These are phyloP conservation scores for Thamnidium elegans DNA, from an alignment of 192 early-diverging fungal genomes.

Conservation along the genomic window DNA sequence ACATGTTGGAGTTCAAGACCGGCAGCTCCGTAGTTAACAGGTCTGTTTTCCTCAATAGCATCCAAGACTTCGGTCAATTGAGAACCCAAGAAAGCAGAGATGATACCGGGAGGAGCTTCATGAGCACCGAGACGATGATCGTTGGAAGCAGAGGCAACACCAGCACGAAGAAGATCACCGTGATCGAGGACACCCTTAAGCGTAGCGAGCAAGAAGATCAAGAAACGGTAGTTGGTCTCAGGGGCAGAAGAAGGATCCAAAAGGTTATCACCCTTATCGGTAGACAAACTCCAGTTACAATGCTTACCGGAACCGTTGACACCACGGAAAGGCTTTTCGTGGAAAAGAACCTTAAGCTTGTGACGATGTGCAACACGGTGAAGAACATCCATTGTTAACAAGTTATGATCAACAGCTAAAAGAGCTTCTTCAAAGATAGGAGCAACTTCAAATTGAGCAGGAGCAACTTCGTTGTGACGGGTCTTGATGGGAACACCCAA, in stretches of 20 bases:
- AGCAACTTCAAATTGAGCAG: conserved; percentile 96
- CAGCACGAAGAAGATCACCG: conserved; percentile 84
- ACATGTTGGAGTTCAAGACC: conserved; percentile 77
- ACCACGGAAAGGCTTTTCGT: conserved; percentile 99
- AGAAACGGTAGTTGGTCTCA: conserved; percentile 97
- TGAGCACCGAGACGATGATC: conserved; percentile 98
- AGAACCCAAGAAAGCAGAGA: conserved; percentile 97
- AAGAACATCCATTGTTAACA: conserved; percentile 95
- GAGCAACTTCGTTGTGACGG: conserved; percentile 98
- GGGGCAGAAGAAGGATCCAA: conserved; percentile 91
- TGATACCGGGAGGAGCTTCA: conserved; percentile 97
- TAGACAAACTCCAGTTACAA: conserved; percentile 97
- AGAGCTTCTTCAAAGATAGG: conserved; percentile 97
- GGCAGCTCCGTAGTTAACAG: conserved; percentile 82
- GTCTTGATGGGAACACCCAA: conserved; percentile 98
- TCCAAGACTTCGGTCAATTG: conserved; percentile 95
- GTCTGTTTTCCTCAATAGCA: conserved; percentile 85
- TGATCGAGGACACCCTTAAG: conserved; percentile 91
- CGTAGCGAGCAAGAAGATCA: conserved; percentile 88
- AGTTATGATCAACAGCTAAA: conserved; percentile 97
- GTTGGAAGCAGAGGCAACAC: conserved; percentile 92
- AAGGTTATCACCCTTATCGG: conserved; percentile 93
- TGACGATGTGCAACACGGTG: conserved; percentile 97
- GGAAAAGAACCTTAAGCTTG: conserved; percentile 94
- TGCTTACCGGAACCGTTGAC: conserved; percentile 99